Evolutionary conservation across 208 protist species (phyloP), one percentile per base, ranked within the genome.

Genomic region (Trypanosoma rangeli): DNA sequence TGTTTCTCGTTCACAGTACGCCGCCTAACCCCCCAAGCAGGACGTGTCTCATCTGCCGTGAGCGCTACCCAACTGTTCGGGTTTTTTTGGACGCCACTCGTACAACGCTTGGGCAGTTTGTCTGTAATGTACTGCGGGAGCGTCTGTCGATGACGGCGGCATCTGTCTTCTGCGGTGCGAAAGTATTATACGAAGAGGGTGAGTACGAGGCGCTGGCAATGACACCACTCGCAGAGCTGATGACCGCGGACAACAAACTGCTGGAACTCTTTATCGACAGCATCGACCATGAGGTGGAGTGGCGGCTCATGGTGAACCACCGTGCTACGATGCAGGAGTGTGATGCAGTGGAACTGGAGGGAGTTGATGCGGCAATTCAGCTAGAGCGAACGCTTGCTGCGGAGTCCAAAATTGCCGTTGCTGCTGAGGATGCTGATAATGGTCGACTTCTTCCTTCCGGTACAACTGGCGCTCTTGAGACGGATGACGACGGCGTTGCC

Each of bases 171-270:
- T 54, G 68, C 44, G 80, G 73, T 12, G 26, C 73, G 1, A 79
- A 58, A n/a, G 56, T 93, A 35, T 10, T 96, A 9, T 96, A 91
- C 67, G 91, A 96, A 48, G 78, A 79, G 26, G 90, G 86, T 33
- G 87, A 90, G 64, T 94, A 89, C 65, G 87, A 96, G 42, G 74
- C 35, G 5, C 67, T 96, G 31, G 77, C 67, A 0, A 67, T 35
- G 18, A 59, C 49, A 16, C 48, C 68, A 20, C 80, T 96, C 20
- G 26, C 49, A 39, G 16, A 54, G 20, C 31, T 69, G 15, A 70
- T 73, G 67, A 62, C 26, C 13, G 62, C 33, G 1, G 61, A 28
- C 18, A 33, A 48, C 15, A 70, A 62, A 20, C 59, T 61, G 24
- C 73, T 93, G 28, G 67, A 82, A 46, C 68, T 95, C 49, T 55